Percentiles rank a stretch among this genome's conserved stretches.
Conservation (phyloP, 2,329 filamentous ascomycete genomes). For the Epichloe sp. region DNA sequence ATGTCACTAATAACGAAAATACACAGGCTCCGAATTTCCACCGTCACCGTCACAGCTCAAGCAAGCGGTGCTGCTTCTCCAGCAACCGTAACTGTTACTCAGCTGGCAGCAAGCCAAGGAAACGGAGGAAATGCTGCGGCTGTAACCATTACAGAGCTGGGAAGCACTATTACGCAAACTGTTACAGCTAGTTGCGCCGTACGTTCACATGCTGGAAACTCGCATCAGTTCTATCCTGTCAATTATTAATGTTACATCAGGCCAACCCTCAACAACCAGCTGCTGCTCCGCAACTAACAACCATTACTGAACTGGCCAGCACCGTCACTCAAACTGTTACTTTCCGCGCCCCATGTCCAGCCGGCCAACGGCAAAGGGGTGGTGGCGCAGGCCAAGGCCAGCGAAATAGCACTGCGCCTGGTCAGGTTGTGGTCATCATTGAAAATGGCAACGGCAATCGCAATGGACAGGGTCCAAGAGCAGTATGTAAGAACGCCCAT, state of each 20-base stretch:
- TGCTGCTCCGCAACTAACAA: not conserved
- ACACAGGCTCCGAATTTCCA: not conserved
- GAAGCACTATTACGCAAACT: not conserved
- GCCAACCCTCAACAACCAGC: too few relatives aligned
- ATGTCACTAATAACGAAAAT: not conserved
- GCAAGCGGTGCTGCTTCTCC: not conserved
- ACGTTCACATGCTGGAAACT: too few relatives aligned
- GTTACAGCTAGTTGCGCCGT: too few relatives aligned
- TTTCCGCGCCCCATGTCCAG: too few relatives aligned
- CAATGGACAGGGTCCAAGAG: not conserved
- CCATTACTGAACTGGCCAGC: conserved; percentile 5
- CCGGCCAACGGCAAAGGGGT: too few relatives aligned
- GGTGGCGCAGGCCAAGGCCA: not conserved
- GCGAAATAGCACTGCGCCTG: not conserved
- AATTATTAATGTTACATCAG: too few relatives aligned
- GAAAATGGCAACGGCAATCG: not conserved
- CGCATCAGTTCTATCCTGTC: too few relatives aligned
- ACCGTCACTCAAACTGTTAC: too few relatives aligned
- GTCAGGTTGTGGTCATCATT: not conserved
- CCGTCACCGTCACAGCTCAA: not conserved
- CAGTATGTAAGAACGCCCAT: not conserved
- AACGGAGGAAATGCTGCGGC: conserved; percentile 1
- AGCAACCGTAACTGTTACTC: not conserved
- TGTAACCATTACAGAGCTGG: conserved; percentile 8
- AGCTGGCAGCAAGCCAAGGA: not conserved